Base-by-base conservation (phyloP, 108 stramenopile genomes). In the Nitzschia sp. region DNA sequence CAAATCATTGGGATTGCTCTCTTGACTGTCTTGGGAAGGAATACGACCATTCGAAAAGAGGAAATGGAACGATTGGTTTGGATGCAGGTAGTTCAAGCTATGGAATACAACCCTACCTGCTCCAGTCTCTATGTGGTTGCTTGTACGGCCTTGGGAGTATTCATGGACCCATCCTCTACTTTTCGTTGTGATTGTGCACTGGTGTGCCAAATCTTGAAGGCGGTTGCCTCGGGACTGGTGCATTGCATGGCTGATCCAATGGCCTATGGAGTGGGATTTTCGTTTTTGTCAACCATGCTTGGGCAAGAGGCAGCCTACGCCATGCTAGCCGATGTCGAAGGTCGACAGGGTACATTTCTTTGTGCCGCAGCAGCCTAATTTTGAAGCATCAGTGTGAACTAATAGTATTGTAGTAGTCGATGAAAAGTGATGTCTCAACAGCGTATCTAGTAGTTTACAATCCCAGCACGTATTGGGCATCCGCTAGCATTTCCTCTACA, bases 1-100 rank as follows among this genome's bases (percentile, higher is more conserved):
- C 66, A 67, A 55, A 55, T 67, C 38, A 67, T 67, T 67, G 66
- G 51, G 2, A 55, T 67, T 41, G 66, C 53, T 19, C 41, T 46
- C 20, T 40, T 67, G 10, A 67, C 48, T 42, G 39, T 67, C 10
- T 10, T 67, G 8, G 66, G 66, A 9, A 67, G 17, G 19, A 46
- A 37, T 37, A 20, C 24, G 6, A 20, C 53, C 53, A 63, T 63
- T 21, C 10, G 3, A 22, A 42, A 21, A 11, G 40, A 8, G 2
- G 66, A 54, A 26, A 10, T 67, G 53, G 66, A 67, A 55, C 1
- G 6, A 9, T 55, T 17, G 21, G 55, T 67, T 41, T 20, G 54
- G 10, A 11, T 22, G 17, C 29, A 55, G 6, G 55, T 67, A 10
- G 7, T 67, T 9, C 22, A 42, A 12, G 54, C 54, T 6, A 41